Base-by-base conservation (phyloP, 305 asterid genomes). In the Rubia tinctorum region DNA sequence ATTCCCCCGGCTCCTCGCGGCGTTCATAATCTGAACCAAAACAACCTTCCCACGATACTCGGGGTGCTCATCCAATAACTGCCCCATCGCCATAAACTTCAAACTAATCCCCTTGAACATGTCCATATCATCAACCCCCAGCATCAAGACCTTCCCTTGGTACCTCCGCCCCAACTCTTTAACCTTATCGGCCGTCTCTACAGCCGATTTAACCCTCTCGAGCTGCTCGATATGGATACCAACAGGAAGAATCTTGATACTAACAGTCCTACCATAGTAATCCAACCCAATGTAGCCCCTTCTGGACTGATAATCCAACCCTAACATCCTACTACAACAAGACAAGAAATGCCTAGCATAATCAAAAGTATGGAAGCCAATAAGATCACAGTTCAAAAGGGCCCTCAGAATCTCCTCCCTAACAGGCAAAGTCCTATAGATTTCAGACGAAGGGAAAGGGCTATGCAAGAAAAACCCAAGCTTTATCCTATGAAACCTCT, bases 281-380 rank as follows among this genome's bases (percentile, higher is more conserved):
- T 92, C 98, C 71, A 92, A 73, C 37, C 92, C 97, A 75, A 92
- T 92, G 72, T 90, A 86, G 7, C 98, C 98, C 83, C 98, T 83
- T 75, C 90, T 92, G 13, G 98, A 92, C 45, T 86, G 92, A 71
- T 92, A 92, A 60, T 90, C 93, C 83, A 90, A 83, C 8, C 97
- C 97, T 69, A 92, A 83, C 97, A 92, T 92, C 76, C 97, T 89
- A 80, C 96, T 89, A 73, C 97, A 89, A 78, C 97, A 90, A 0
- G 96, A 85, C 88, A 92, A 84, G 82, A 92, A 92, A 65, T 92
- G 98, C 78, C 98, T 84, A 56, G 98, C 98, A 73, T 90, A 92
- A 80, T 92, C 98, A 82, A 90, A 92, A 0, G 98, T 92, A 34
- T 92, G 96, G 72, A 90, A 92, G 0, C 98, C 98, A 78, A 92